Evolutionary conservation across 2,329 filamentous ascomycete species (phyloP).

Genomic region (Helotiales sp.): DNA sequence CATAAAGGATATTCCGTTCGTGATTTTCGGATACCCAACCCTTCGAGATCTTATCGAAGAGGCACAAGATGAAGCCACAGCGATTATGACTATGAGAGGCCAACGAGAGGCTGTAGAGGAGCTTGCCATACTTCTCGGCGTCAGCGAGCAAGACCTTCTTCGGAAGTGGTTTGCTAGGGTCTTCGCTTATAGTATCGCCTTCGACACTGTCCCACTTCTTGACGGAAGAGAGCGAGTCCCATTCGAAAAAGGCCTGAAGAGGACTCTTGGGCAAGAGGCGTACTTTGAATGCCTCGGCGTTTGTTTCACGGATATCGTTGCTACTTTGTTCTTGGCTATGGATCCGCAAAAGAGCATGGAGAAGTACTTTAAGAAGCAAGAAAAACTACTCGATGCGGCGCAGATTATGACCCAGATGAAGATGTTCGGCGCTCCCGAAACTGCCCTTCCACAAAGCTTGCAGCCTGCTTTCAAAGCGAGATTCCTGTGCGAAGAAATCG

Average conservation of each 20-base stretch:
- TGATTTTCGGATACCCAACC: conserved; percentile 77
- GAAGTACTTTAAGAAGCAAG: conserved; percentile 60
- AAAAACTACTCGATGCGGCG: conserved; percentile 59
- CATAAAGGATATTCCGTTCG: conserved; percentile 74
- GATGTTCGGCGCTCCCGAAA: conserved; percentile 62
- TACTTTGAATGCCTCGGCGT: conserved; percentile 64
- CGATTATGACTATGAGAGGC: conserved; percentile 79
- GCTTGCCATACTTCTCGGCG: conserved; percentile 58
- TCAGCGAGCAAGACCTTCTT: conserved; percentile 58
- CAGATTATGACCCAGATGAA: conserved; percentile 70
- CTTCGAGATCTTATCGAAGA: conserved; percentile 69
- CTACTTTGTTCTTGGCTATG: conserved; percentile 72
- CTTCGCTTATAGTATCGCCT: conserved; percentile 80
- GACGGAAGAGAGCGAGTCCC: conserved; percentile 46
- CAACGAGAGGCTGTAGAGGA: conserved; percentile 63
- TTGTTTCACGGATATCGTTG: conserved; percentile 76
- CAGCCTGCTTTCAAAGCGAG: conserved; percentile 85
- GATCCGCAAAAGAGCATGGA: conserved; percentile 77
- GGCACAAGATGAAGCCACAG: conserved; percentile 75
- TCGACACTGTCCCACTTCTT: conserved; percentile 60
- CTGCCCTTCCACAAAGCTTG: conserved; percentile 71
- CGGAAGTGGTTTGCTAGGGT: conserved; percentile 72
- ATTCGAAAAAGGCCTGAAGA: conserved; percentile 67
- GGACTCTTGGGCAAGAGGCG: conserved; percentile 63
- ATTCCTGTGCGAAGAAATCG: conserved; percentile 72